Conservation (phyloP, 2,329 filamentous ascomycete species). For the Podosphaera aphanis region DNA sequence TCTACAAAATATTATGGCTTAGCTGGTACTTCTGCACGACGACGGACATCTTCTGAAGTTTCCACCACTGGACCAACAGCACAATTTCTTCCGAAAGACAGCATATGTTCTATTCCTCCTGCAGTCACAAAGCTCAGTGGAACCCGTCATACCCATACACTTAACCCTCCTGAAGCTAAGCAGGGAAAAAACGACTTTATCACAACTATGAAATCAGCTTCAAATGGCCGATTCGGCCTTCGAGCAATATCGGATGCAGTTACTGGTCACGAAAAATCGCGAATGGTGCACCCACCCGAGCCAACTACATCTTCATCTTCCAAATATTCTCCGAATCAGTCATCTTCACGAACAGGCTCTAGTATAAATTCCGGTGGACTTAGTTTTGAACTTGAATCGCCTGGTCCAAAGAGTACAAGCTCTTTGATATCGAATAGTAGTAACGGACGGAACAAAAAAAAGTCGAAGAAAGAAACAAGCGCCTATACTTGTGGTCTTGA, state of each 20-base stretch:
- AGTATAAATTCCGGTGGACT: constrained; percentile 40
- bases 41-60: constrained; percentile 21
- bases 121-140: constrained; percentile 36
- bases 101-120: constrained; percentile 24
- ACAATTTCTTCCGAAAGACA: constrained; percentile 32
- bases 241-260: constrained; percentile 67
- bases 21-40: constrained; percentile 11
- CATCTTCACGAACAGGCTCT: constrained; percentile 56
- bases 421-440: constrained; percentile 22
- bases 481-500: constrained; percentile 73
- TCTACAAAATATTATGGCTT: constrained; percentile 47
- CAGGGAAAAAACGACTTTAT: constrained; percentile 28
- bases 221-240: constrained; percentile 41
- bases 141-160: constrained; percentile 5
- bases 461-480: constrained; percentile 83
- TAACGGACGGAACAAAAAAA: constrained; percentile 25
- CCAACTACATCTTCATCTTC: constrained; percentile 21
- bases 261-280: constrained; percentile 27
- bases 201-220: constrained; percentile 18
- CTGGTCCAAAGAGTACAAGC: constrained; percentile 34
- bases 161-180: constrained; percentile 22
- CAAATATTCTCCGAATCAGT: constrained; percentile 31
- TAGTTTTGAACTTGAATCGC: constrained; percentile 61
- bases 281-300: constrained; percentile 22
- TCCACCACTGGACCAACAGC: constrained; percentile 37